Evolutionary conservation across 1,284 basidiomycete genomes (phyloP).

Genomic region (Omphalotus olearius): DNA sequence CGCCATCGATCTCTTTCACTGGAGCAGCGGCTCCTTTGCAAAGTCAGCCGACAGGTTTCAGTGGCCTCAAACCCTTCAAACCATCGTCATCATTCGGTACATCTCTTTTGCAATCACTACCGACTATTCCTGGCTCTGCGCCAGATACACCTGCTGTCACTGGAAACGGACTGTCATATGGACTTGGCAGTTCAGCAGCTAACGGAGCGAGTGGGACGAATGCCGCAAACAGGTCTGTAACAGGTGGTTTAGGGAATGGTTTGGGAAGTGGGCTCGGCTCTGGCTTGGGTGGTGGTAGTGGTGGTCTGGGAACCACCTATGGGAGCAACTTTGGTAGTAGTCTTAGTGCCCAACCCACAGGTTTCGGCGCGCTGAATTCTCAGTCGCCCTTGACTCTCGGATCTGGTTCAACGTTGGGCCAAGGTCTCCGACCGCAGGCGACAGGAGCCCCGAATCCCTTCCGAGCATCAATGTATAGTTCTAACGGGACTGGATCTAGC

Average conservation of each 20-base stretch:
- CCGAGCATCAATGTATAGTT: conserved; percentile 55
- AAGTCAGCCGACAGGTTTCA: conserved; percentile 80
- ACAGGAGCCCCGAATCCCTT: conserved; percentile 77
- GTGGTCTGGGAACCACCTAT: neutral
- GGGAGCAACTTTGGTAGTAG: conserved; percentile 14
- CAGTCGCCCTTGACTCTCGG: conserved; percentile 31
- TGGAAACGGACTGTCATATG: conserved; percentile 17
- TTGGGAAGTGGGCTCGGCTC: conserved; percentile 11
- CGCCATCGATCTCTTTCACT: conserved; percentile 20
- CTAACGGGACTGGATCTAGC: conserved; percentile 14
- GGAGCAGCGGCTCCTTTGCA: conserved; percentile 42
- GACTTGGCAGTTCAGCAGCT: neutral
- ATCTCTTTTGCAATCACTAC: conserved; percentile 73
- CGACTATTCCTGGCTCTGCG: conserved; percentile 61
- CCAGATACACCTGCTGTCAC: conserved; percentile 43
- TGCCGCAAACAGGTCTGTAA: neutral
- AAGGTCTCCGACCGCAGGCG: conserved; percentile 68
- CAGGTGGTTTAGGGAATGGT: conserved; percentile 10
- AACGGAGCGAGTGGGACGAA: neutral
- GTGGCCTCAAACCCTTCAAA: conserved; percentile 86
- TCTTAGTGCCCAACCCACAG: conserved; percentile 10
- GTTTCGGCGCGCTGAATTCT: conserved; percentile 20
- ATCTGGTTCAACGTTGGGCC: conserved; percentile 40
- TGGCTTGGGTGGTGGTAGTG: conserved; percentile 2
- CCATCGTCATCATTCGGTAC: conserved; percentile 88